Base-by-base conservation (phyloP, 2,329 filamentous ascomycete species). In the Colletotrichum cuscutae region DNA sequence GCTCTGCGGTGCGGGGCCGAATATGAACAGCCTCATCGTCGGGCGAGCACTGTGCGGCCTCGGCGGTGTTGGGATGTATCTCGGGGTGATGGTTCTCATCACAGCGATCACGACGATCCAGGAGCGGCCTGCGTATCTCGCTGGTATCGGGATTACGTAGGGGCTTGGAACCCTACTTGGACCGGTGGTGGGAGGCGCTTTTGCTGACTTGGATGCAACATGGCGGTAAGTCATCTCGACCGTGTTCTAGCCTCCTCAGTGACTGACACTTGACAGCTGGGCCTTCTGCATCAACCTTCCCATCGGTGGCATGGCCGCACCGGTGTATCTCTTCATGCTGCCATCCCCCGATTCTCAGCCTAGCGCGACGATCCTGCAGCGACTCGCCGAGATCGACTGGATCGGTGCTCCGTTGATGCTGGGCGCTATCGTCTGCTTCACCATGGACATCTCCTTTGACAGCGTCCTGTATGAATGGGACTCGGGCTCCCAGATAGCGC, bases 261-360 rank as follows among this genome's bases (percentile, higher is more conserved):
- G 12, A 26, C 66, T 72, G 1, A 72, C 53, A 0, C 9, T 4
- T 0, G 19, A 2, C 4, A 72, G 71, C 3, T 85, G 81, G 81
- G 79, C 80, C 0, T 85, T 85, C 63, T 90, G 90, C 73, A 87
- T 90, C 77, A 90, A 89, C 71, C 80, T 89, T 6, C 80, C 86
- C 60, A 85, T 85, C n/a, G 87, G 80, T 15, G 85, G 77, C 7
- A 60, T 80, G 74, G 73, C 76, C 6, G 72, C 76, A 2, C 80
- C 81, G 1, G 77, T 78, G 5, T 80, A 77, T 52, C 24, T 83
- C 54, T 78, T 80, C 52, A 68, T 79, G 28, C 73, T 82, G 3
- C 77, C 80, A 0, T 74, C 76, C 3, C 68, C 77, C 2, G 74
- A 78, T n/a, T 76, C 75, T 8, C 73, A 76, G 35, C 57, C 76